Base-by-base conservation (phyloP, 2,329 filamentous ascomycete species). In the Cladophialophora exuberans region DNA sequence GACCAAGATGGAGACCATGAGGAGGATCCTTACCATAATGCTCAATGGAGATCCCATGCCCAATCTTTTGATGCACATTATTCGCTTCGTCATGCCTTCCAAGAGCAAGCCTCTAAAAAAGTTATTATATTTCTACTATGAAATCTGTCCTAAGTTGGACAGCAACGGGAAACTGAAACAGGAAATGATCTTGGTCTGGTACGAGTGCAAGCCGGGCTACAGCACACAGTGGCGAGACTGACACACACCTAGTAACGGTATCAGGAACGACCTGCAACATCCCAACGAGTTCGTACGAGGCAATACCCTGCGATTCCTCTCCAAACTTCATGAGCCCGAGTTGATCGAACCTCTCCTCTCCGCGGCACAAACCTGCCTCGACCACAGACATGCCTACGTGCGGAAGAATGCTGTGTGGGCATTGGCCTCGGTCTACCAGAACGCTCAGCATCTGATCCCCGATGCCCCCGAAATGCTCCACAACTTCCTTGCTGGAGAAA, bases 101-200 rank as follows among this genome's bases (percentile, higher is more conserved):
- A 97, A 95, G 79, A 90, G 89, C 75, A 99, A 99, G 79, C 80
- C 88, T 36, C 80, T 99, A 67, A 99, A 99, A 84, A 99, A 99
- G 80, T 83, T 99, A 59, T 83, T 99, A 52, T 99, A 99, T 77
- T 94, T 99, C 74, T 99, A 99, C 79, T 97, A 97, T 72, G 94
- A 99, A 77, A 62, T 65, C 50, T 97, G 94, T 73, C 94, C 93
- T 35, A 99, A 99, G 79, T 86, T 91, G 55, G 94, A 99, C 74
- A 81, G 86, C 50, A 86, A 81, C 70, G 94, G 94, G 69, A 99
- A 97, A 82, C 79, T 99, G 62, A 97, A 97, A 81, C 94, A 99
- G 76, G 94, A 99, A 78, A 97, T 97, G 90, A 99, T 99, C 72
- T 78, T 99, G 69, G 94, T 99, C 67, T 99, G 94, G 93, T 97